Percentiles rank a stretch among this genome's conserved stretches.
Evolutionary conservation across 1,284 basidiomycete genomes (phyloP).

Genomic region (Austropuccinia psidii): DNA sequence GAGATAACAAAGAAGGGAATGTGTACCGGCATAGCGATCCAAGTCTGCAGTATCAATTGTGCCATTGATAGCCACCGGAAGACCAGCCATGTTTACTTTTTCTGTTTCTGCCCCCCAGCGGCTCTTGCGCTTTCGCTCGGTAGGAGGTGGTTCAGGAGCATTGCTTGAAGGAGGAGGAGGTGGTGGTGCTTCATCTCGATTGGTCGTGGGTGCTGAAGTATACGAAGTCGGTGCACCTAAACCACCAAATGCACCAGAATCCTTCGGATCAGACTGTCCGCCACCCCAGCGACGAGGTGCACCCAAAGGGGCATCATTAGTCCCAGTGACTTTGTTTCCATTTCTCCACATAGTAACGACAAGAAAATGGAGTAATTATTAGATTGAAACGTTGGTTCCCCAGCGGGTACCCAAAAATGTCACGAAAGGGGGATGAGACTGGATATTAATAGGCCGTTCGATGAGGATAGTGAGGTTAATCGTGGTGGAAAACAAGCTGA

Average conservation of each 20-base stretch:
- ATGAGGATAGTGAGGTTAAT: too few relatives aligned
- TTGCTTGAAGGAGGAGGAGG: slow-evolving; percentile 15
- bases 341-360: slow-evolving; percentile 36
- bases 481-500: too few relatives aligned
- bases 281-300: slow-evolving; percentile 34
- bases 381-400: too few relatives aligned
- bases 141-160: slow-evolving; percentile 17
- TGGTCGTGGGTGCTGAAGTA: slow-evolving; percentile 24
- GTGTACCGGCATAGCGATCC: slow-evolving; percentile 63
- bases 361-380: too few relatives aligned
- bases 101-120: slow-evolving; percentile 87
- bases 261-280: slow-evolving; percentile 21
- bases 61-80: slow-evolving; percentile 78
- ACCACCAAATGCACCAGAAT: slow-evolving; percentile 35
- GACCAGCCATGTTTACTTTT: slow-evolving; percentile 54
- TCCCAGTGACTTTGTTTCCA: slow-evolving; percentile 32
- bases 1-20: neutral
- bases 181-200: slow-evolving; percentile 31
- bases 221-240: slow-evolving; percentile 33
- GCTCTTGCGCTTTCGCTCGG: slow-evolving; percentile 65
- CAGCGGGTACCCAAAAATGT: too few relatives aligned
- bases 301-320: slow-evolving; percentile 34
- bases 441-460: too few relatives aligned
- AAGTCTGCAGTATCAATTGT: slow-evolving; percentile 84
- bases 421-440: too few relatives aligned